Conservation (phyloP, 495 filamentous ascomycete species). For the Penicillium antarcticum region DNA sequence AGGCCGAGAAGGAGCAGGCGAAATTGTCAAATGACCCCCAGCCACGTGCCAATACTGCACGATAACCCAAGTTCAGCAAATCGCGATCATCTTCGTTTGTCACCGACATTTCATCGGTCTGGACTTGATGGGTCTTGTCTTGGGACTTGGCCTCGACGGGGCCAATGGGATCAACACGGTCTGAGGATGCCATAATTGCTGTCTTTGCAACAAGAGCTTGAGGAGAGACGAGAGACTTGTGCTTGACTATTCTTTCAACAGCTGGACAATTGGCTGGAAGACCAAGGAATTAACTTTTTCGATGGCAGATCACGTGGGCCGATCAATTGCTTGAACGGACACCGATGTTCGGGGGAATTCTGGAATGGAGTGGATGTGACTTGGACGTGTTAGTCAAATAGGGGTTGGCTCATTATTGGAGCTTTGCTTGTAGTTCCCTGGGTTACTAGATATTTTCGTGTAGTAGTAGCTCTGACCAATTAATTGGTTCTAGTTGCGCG, state of each 20-base stretch:
- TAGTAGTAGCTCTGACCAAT: too few species aligned
- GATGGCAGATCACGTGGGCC: slow-evolving; percentile 1
- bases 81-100: slow-evolving; percentile 32
- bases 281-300: background rate
- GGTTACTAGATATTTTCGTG: too few species aligned
- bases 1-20: slow-evolving; percentile 32
- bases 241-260: background rate
- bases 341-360: background rate
- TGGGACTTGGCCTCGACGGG: slow-evolving; percentile 11
- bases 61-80: slow-evolving; percentile 30
- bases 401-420: too few species aligned
- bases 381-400: too few species aligned
- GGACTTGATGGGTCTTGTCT: slow-evolving; percentile 1
- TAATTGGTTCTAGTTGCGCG: too few species aligned
- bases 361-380: too few species aligned
- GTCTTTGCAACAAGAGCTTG: background rate
- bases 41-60: slow-evolving; percentile 28
- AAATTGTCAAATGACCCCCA: slow-evolving; percentile 35
- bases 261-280: too few species aligned
- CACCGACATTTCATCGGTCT: slow-evolving; percentile 6
- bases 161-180: background rate
- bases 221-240: background rate
- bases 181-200: background rate
- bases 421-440: too few species aligned
- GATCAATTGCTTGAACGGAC: slow-evolving; percentile 4